Base-by-base conservation (phyloP, 2,329 filamentous ascomycete genomes). In the Fusarium cicatricum region DNA sequence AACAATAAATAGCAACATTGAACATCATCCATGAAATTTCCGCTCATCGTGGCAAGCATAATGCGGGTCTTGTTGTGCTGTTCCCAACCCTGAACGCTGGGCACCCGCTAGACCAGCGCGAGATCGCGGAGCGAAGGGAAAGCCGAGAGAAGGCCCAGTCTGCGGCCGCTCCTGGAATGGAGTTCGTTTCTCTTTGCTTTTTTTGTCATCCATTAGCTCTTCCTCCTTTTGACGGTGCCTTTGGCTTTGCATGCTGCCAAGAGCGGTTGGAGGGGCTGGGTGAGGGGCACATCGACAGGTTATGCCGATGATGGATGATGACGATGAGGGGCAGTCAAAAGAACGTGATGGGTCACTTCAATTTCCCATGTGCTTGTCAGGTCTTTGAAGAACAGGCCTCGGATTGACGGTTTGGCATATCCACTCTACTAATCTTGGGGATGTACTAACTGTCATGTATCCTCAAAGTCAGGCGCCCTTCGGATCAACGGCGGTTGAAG, bases 241-340 rank as follows among this genome's bases (percentile, higher is more conserved):
- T 29, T 42, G 37, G 21, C 46, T 42, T 21, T 50, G 46, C 46
- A 36, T 50, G 28, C 31, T 26, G 46, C 46, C 33, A 46, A 37
- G 41, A 47, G 29, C 51, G 28, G 23, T 28, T 62, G 34, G 54
- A 46, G 29, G 28, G 45, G 51, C 39, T 42, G 37, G 47, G 52
- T 41, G 36, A 57, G 23, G 40, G 40, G 32, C 46, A 21, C 19
- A 33, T 21, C 21, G 5, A 33, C 26, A 44, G 39, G 40, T 60
- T 60, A 43, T 46, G 51, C 55, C 57, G 53, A 31, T 26, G 60
- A 57, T 47, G 46, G 55, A 46, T 26, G 43, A 62, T 63, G 59
- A 60, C 59, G 59, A 55, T 16, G 41, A 44, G 49, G 23, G 43
- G 37, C 28, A 44, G 52, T 31, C 26, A 39, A 34, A 38, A 19